Percentiles rank a stretch among this genome's conserved stretches.
phyloP scores from a whole-genome alignment of 2,329 filamentous ascomycete species.

The Aspergillus hortae region DNA sequence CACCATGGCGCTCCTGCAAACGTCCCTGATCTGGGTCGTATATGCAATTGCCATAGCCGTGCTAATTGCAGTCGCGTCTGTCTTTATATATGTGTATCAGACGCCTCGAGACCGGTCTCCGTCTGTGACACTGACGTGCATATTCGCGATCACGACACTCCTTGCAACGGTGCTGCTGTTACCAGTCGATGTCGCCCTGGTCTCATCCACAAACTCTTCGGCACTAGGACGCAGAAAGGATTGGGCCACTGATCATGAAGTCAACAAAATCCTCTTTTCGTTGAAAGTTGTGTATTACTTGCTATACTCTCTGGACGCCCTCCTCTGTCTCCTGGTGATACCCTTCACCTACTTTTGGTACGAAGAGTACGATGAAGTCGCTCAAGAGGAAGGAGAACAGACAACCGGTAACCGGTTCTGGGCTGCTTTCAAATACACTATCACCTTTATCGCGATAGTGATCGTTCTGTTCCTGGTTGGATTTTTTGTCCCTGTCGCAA shows the following conservation, averaged over 20 bases:
- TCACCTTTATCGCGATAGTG: conserved; percentile 71
- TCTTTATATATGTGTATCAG: conserved; percentile 92
- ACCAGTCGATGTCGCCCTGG: conserved; percentile 90
- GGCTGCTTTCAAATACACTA: conserved; percentile 87
- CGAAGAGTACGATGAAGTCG: conserved; percentile 93
- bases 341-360: conserved; percentile 98
- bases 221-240: conserved; percentile 80
- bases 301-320: conserved; percentile 84
- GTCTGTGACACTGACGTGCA: conserved; percentile 77
- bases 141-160: conserved; percentile 79
- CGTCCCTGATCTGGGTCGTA: conserved; percentile 89
- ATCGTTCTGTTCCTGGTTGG: conserved; percentile 84
- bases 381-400: conserved; percentile 73
- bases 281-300: conserved; percentile 89
- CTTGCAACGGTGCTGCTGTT: conserved; percentile 89
- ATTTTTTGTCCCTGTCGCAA: conserved; percentile 85
- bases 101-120: conserved; percentile 79
- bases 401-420: conserved; percentile 68
- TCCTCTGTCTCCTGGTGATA: conserved; percentile 83
- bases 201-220: conserved; percentile 79
- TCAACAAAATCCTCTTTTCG: conserved; percentile 73
- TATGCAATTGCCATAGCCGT: conserved; percentile 80
- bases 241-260: conserved; percentile 82
- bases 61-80: conserved; percentile 70
- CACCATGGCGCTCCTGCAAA: conserved; percentile 70